Evolutionary conservation across 2,329 filamentous ascomycete species (phyloP).

Genomic region (Aquanectria penicillioides): DNA sequence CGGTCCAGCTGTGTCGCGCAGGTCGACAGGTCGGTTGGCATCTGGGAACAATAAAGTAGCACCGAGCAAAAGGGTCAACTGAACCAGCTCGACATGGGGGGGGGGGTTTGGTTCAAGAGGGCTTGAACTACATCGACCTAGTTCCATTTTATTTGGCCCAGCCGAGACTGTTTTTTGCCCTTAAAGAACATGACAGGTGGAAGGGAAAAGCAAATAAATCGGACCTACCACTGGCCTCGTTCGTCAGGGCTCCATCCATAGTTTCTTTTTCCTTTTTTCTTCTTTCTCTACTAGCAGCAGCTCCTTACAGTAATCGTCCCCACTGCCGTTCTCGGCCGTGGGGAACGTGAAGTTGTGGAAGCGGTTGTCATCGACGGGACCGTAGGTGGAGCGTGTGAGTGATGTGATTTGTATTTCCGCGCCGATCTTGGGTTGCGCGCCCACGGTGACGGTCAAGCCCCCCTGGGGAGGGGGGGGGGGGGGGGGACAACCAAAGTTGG

Average conservation of each 20-base stretch:
- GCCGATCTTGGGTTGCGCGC: slow-evolving; percentile 13
- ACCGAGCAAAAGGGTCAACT: slow-evolving; percentile 4
- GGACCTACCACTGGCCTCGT: slow-evolving; percentile 2
- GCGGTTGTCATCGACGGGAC: slow-evolving; percentile 13
- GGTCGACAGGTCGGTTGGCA: not conserved
- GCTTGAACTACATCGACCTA: slow-evolving; percentile 10
- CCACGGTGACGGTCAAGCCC: slow-evolving; percentile 12
- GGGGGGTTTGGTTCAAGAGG: no score
- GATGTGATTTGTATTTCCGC: slow-evolving; percentile 12
- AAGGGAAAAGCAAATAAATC: slow-evolving; percentile 17
- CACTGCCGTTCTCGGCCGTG: slow-evolving; percentile 16
- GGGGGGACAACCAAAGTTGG: not conserved
- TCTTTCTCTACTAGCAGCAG: not conserved
- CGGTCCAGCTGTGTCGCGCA: not conserved
- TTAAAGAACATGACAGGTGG: slow-evolving; percentile 12
- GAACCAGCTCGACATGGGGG: slow-evolving; percentile 9
- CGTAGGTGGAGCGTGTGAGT: not conserved
- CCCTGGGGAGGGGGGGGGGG: not conserved
- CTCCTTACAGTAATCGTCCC: no score
- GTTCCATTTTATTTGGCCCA: slow-evolving; percentile 3
- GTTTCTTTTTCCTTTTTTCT: not conserved
- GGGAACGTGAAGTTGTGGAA: slow-evolving; percentile 10
- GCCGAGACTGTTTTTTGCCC: slow-evolving; percentile 4
- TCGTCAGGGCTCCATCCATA: not conserved
- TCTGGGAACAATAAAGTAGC: not conserved